These are phyloP conservation scores for Fusarium tuaranense DNA, from an alignment of 2,329 filamentous ascomycete genomes.

Conservation along the genomic window DNA sequence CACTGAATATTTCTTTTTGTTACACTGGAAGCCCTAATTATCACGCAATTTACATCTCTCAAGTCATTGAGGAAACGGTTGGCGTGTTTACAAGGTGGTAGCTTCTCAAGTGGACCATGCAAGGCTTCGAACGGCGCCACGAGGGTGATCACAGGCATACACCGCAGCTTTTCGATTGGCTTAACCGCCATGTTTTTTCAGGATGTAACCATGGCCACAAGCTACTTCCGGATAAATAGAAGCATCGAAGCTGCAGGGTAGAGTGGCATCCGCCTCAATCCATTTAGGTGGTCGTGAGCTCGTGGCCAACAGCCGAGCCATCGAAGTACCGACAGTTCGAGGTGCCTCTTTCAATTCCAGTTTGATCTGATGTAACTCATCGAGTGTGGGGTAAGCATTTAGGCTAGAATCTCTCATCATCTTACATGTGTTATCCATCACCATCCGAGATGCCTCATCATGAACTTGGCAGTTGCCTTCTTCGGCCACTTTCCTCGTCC, in stretches of 20 bases:
- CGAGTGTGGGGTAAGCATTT: not conserved
- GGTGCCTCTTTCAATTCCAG: not conserved
- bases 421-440: not conserved
- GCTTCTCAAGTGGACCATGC: not conserved
- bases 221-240: not conserved
- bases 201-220: too few species aligned
- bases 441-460: not conserved
- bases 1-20: not conserved
- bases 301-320: not conserved
- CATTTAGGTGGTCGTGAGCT: not conserved
- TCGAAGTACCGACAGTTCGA: not conserved
- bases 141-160: not conserved
- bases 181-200: not conserved
- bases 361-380: not conserved
- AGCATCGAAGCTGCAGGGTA: not conserved
- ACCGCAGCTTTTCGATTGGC: not conserved
- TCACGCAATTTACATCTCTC: accelerated
- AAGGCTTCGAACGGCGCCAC: not conserved
- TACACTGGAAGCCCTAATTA: accelerated
- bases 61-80: not conserved
- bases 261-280: not conserved
- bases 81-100: not conserved
- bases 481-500: not conserved
- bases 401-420: not conserved
- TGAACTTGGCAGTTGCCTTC: not conserved